Conservation (phyloP, 2,329 filamentous ascomycete species). For the Ophiostoma populinum region DNA sequence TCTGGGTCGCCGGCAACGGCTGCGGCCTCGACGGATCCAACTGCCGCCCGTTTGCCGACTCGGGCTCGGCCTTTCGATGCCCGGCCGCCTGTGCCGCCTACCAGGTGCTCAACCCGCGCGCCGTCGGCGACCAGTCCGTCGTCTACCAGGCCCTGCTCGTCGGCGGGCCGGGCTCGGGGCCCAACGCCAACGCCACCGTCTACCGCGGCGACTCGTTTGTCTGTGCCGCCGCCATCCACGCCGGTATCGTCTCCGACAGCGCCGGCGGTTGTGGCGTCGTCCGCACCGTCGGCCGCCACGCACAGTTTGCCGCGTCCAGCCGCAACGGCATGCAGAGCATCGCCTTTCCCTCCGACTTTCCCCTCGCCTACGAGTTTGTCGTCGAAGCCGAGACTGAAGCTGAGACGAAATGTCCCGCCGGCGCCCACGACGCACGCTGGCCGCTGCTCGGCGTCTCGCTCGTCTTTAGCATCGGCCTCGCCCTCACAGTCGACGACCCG, state of each 20-base stretch:
- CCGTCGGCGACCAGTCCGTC: constrained; percentile 53
- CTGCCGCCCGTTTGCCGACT: constrained; percentile 59
- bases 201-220: constrained; percentile 79
- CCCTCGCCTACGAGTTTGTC: constrained; percentile 67
- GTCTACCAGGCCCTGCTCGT: constrained; percentile 49
- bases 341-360: constrained; percentile 76
- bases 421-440: constrained; percentile 63
- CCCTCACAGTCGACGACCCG: constrained; percentile 65
- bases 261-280: constrained; percentile 59
- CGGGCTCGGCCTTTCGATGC: constrained; percentile 56
- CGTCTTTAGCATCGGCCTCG: constrained; percentile 59
- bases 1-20: constrained; percentile 52
- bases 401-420: too few relatives aligned
- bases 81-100: constrained; percentile 52
- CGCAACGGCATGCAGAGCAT: constrained; percentile 62
- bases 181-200: constrained; percentile 27
- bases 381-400: constrained; percentile 39
- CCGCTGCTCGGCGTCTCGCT: constrained; percentile 65
- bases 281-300: constrained; percentile 42
- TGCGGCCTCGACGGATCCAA: constrained; percentile 60
- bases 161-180: constrained; percentile 39
- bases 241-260: constrained; percentile 47
- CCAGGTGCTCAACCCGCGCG: constrained; percentile 51
- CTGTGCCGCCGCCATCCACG: constrained; percentile 59
- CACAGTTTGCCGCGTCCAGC: constrained; percentile 41